Percentiles rank a stretch among this genome's conserved stretches.
Evolutionary conservation across 441 rosid species (phyloP).

Genomic region (Gossypium schwendimanii): DNA sequence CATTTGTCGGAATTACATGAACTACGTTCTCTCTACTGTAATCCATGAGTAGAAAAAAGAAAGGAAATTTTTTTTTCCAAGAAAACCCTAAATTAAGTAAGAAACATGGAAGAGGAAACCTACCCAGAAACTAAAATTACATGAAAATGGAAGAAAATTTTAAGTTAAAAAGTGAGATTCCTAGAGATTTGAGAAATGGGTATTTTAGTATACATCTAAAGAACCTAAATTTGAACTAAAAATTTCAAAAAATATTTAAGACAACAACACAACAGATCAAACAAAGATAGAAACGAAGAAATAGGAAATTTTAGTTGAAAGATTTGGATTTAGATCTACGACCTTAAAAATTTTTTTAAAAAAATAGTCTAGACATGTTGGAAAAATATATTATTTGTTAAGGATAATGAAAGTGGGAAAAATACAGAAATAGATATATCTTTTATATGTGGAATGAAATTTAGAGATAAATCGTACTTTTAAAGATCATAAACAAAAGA

Average conservation of each 20-base stretch:
- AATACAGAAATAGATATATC: background rate
- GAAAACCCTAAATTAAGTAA: constrained; percentile 22
- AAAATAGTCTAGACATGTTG: background rate
- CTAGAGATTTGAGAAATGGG: constrained; percentile 22
- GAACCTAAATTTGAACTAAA: constrained; percentile 4
- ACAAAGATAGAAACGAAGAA: background rate
- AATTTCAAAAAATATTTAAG: background rate
- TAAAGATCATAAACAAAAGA: background rate
- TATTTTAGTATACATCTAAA: constrained; percentile 17
- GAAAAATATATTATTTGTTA: background rate
- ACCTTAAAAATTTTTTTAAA: background rate
- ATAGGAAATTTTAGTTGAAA: background rate
- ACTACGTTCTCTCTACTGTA: constrained; percentile 57
- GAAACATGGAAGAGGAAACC: background rate
- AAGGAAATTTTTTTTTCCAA: background rate
- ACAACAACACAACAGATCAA: background rate
- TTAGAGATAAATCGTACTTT: background rate
- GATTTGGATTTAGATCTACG: constrained; percentile 7
- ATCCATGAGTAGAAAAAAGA: constrained; percentile 31
- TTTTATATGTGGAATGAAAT: background rate
- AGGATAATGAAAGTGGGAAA: background rate
- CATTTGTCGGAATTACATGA: constrained; percentile 47
- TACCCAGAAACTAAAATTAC: constrained; percentile 17
- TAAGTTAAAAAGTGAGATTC: constrained; percentile 16
- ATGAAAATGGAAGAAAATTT: constrained; percentile 2